Percentiles rank a stretch among this genome's conserved stretches.
Conservation (phyloP, 129 eudicot species). For the carrot (Daucus carota) region DNA sequence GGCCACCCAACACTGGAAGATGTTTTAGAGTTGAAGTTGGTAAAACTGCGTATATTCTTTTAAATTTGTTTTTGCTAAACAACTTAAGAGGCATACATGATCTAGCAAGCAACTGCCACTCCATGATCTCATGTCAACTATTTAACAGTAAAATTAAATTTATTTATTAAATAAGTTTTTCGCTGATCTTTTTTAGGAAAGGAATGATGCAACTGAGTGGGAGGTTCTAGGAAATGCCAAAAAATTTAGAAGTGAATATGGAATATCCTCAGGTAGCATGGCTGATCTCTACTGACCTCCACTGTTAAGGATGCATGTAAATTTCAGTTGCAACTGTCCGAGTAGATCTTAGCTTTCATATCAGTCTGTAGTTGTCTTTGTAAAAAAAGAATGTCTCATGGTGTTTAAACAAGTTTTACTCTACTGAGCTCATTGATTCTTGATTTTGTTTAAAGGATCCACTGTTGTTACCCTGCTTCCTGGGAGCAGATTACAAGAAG, state of each 20-base stretch:
- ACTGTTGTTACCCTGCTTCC: conserved; percentile 62
- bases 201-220: conserved; percentile 26
- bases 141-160: neutral
- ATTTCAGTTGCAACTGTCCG: neutral
- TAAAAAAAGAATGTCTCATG: neutral
- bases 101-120: neutral
- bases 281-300: neutral
- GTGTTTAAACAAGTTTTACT: neutral
- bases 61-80: neutral
- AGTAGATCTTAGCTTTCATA: neutral
- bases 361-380: neutral
- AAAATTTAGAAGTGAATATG: conserved; percentile 38
- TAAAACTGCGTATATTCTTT: conserved; percentile 12
- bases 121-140: neutral
- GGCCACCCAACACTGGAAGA: conserved; percentile 95
- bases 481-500: conserved; percentile 96
- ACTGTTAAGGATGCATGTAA: neutral
- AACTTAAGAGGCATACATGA: neutral
- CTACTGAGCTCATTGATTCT: neutral
- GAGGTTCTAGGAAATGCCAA: conserved; percentile 56
- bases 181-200: conserved; percentile 24
- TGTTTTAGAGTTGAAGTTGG: conserved; percentile 46
- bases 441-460: conserved; percentile 35
- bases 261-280: conserved; percentile 56
- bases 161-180: neutral